Conservation (phyloP, 768 basidiomycete species). For the Suillus subalutaceus region DNA sequence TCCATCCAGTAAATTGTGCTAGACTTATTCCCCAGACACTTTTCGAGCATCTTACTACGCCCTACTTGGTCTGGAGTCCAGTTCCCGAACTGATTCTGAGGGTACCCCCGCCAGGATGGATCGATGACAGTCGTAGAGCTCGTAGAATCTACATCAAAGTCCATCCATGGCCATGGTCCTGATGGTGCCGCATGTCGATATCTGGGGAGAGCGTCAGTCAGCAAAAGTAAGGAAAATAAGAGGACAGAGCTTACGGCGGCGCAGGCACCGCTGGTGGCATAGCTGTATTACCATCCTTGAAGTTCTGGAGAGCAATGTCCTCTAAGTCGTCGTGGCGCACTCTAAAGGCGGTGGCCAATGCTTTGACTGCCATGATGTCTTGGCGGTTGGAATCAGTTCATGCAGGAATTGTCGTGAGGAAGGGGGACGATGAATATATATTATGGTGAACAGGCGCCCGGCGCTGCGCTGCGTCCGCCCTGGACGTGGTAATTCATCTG, state of each 20-base stretch:
- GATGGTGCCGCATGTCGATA: slow-evolving; percentile 26
- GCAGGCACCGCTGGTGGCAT: slow-evolving; percentile 1
- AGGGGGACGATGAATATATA: background rate
- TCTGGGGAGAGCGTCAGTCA: background rate
- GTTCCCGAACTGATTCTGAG: slow-evolving; percentile 32
- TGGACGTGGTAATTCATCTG: no score
- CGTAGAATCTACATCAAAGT: slow-evolving; percentile 9
- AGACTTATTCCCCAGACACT: slow-evolving; percentile 15
- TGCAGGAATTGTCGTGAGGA: background rate
- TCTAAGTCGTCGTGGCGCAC: background rate
- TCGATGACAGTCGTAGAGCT: background rate
- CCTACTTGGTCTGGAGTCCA: slow-evolving; percentile 35
- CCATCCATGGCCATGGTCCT: slow-evolving; percentile 39
- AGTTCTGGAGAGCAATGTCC: background rate
- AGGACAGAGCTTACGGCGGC: background rate
- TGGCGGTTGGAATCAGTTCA: no score
- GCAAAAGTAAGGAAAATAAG: background rate
- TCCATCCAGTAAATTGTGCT: slow-evolving; percentile 31
- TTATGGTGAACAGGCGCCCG: background rate
- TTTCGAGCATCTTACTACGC: slow-evolving; percentile 34
- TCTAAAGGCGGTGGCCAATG: background rate
- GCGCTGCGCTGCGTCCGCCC: background rate
- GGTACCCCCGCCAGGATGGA: slow-evolving; percentile 20
- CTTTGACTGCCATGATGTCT: background rate
- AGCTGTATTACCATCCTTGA: background rate